A percentile compares a stretch with the other conserved stretches of the same genome.
Evolutionary conservation across 371 early-diverging fungal species (phyloP).

Genomic region (Mucor indicus): DNA sequence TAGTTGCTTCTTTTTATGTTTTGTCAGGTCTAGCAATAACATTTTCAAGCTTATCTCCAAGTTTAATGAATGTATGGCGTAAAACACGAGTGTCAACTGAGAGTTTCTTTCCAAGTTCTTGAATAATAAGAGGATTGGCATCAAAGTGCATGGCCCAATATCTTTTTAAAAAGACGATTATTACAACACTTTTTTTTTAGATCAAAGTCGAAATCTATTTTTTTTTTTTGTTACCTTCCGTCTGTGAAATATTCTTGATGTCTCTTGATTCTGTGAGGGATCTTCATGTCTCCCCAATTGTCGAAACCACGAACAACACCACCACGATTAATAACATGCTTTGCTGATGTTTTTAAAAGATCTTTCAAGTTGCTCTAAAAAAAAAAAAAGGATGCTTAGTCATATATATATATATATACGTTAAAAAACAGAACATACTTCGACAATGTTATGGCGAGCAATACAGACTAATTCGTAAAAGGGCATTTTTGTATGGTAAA

Average conservation of each 20-base stretch:
- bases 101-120: conserved; percentile 60
- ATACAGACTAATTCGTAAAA: conserved; percentile 73
- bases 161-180: conserved; percentile 20
- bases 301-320: conserved; percentile 80
- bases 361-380: conserved; percentile 59
- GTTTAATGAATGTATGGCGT: conserved; percentile 72
- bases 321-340: conserved; percentile 66
- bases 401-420: background rate
- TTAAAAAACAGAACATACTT: conserved; percentile 27
- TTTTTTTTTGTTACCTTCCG: conserved; percentile 48
- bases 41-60: conserved; percentile 66
- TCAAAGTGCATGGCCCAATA: conserved; percentile 83
- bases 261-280: conserved; percentile 67
- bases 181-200: too few species aligned
- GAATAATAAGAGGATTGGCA: conserved; percentile 62
- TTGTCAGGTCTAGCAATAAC: conserved; percentile 60
- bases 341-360: conserved; percentile 65
- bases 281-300: conserved; percentile 58
- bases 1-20: conserved; percentile 21
- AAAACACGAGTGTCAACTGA: conserved; percentile 73
- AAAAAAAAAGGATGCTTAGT: background rate
- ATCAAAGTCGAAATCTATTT: too few species aligned
- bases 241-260: conserved; percentile 63
- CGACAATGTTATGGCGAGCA: conserved; percentile 53
- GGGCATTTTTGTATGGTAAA: conserved; percentile 44